These are phyloP conservation scores for Xanthoconium separans DNA, from an alignment of 1,284 basidiomycete species.

Conservation along the genomic window DNA sequence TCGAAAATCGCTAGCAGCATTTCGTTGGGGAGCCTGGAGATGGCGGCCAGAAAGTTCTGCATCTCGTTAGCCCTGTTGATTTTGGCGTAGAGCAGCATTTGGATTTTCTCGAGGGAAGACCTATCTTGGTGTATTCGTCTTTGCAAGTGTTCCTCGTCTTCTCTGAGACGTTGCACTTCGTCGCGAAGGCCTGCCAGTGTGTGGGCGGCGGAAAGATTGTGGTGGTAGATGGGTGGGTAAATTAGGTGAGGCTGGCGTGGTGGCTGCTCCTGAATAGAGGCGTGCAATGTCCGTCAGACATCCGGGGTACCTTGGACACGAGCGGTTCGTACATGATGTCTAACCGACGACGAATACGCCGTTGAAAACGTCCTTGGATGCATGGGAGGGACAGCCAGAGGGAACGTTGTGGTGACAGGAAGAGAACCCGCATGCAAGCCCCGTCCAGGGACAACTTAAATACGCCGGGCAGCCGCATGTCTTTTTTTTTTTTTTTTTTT, in stretches of 20 bases:
- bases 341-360: constrained; percentile 15
- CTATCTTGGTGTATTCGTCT: constrained; percentile 17
- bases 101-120: constrained; percentile 20
- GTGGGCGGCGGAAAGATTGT: constrained; percentile 18
- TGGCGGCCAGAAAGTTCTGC: constrained; percentile 28
- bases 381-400: constrained; percentile 11
- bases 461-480: constrained; percentile 23
- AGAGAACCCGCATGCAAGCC: constrained; percentile 15
- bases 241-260: neutral
- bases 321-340: constrained; percentile 21
- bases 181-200: constrained; percentile 18
- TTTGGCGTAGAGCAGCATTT: constrained; percentile 12
- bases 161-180: constrained; percentile 21
- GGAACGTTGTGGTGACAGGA: constrained; percentile 17
- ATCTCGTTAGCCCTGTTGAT: constrained; percentile 31
- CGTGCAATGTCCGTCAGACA: constrained; percentile 9
- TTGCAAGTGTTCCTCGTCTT: constrained; percentile 17
- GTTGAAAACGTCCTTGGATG: constrained; percentile 13
- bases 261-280: constrained; percentile 15
- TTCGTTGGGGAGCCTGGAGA: constrained; percentile 32
- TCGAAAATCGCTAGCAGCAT: constrained; percentile 32
- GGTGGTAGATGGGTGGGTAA: constrained; percentile 15
- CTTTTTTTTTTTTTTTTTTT: neutral
- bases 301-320: neutral
- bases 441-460: constrained; percentile 21